A percentile compares a stretch with the other conserved stretches of the same genome.
phyloP scores from a whole-genome alignment of 2,329 filamentous ascomycete species.

The Diplodia seriata region DNA sequence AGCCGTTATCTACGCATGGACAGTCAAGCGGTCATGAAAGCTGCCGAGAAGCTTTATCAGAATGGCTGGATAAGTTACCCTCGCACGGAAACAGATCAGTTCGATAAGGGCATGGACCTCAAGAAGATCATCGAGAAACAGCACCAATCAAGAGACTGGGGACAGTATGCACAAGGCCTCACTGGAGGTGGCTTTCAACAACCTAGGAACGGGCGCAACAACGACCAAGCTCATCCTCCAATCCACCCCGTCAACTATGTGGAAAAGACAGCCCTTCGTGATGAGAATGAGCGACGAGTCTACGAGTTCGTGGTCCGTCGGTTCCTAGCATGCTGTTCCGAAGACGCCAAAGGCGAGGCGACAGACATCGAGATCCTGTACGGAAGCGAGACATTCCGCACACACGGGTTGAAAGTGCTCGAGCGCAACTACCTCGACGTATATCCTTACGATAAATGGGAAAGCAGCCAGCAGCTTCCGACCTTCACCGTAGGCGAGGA shows the following conservation, averaged over 20 bases:
- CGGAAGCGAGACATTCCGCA: constrained; percentile 80
- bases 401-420: constrained; percentile 82
- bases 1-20: constrained; percentile 89
- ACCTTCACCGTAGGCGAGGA: constrained; percentile 78
- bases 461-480: constrained; percentile 82
- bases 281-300: constrained; percentile 73
- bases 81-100: constrained; percentile 94
- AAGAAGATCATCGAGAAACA: constrained; percentile 83
- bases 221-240: constrained; percentile 96
- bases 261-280: constrained; percentile 64
- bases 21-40: constrained; percentile 86
- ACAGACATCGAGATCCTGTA: constrained; percentile 87
- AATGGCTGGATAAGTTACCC: constrained; percentile 98
- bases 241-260: constrained; percentile 95
- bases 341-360: constrained; percentile 85
- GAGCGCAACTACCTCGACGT: constrained; percentile 94
- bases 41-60: constrained; percentile 86
- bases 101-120: constrained; percentile 88
- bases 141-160: constrained; percentile 77
- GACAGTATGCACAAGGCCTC: constrained; percentile 76
- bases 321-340: constrained; percentile 94
- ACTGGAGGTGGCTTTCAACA: constrained; percentile 78
- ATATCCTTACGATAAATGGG: constrained; percentile 97
- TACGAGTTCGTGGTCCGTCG: constrained; percentile 93
- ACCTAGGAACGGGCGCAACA: constrained; percentile 82